phyloP scores from a whole-genome alignment of 208 protist genomes.

The Naegleria lovaniensis region DNA sequence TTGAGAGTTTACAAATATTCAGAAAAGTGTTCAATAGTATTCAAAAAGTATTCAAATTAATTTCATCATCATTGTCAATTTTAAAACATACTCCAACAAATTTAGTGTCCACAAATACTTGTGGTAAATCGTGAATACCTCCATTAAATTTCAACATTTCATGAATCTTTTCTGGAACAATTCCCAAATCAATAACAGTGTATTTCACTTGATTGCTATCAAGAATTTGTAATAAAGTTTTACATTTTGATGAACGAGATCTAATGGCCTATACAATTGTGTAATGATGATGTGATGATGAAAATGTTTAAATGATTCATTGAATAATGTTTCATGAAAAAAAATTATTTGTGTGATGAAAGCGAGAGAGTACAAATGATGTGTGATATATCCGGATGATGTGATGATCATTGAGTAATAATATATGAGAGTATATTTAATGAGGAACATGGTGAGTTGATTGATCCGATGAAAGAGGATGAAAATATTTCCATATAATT shows the following conservation, averaged over 20 bases:
- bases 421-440: no score
- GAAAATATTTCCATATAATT: no score
- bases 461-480: no score
- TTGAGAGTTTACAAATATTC: not conserved
- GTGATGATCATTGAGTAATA: no score
- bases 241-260: not conserved
- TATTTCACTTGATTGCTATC: not conserved
- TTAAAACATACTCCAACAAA: not conserved
- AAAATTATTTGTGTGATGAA: no score
- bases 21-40: not conserved
- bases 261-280: not conserved
- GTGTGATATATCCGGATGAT: no score
- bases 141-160: constrained; percentile 9
- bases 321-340: no score
- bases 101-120: constrained; percentile 5
- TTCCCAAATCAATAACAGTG: not conserved
- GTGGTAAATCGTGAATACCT: not conserved
- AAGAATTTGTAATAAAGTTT: not conserved
- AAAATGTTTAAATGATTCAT: no score
- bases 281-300: no score
- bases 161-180: not conserved
- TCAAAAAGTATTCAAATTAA: not conserved
- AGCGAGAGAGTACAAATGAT: no score
- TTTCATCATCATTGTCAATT: not conserved
- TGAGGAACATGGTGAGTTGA: no score